A percentile compares a stretch with the other conserved stretches of the same genome.
Evolutionary conservation across 352 stramenopile genomes (phyloP).

Genomic region (Stephanocyclus meneghinianus): DNA sequence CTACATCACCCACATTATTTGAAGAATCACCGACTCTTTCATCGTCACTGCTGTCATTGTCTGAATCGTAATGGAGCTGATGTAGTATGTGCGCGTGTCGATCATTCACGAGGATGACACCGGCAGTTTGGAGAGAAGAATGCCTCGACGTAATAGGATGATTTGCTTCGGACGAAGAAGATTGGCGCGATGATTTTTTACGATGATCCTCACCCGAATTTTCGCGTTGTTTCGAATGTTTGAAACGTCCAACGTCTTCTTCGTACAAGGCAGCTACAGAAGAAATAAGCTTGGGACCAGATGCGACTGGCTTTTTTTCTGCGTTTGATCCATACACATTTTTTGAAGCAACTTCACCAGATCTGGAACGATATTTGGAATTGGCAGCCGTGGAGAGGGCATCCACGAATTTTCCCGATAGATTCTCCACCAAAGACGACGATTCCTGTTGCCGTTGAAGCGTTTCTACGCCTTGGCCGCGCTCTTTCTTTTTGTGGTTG

Average conservation of each 20-base stretch:
- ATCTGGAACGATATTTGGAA: constrained; percentile 1
- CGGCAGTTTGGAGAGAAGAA: constrained; percentile 12
- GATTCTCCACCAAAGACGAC: constrained; percentile 22
- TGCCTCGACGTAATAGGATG: constrained; percentile 3
- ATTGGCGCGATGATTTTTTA: not conserved
- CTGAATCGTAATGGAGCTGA: constrained; percentile 47
- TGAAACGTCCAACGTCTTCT: constrained; percentile 7
- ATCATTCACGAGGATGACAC: constrained; percentile 44
- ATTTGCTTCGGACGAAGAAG: constrained; percentile 1
- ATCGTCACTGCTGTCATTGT: constrained; percentile 43
- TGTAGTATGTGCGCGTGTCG: constrained; percentile 39
- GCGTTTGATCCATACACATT: not conserved
- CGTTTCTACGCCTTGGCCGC: not conserved
- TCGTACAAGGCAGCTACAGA: constrained; percentile 37
- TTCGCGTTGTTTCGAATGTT: not conserved
- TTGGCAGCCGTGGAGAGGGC: constrained; percentile 27
- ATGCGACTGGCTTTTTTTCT: not conserved
- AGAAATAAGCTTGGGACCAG: constrained; percentile 14
- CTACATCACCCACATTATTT: not conserved
- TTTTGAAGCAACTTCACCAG: not conserved
- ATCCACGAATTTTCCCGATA: constrained; percentile 36
- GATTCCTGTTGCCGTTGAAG: not conserved
- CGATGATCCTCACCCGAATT: not conserved
- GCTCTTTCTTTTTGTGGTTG: constrained; percentile 24
- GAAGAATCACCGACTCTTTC: not conserved